Percentiles rank a stretch among this genome's conserved stretches.
phyloP scores from a whole-genome alignment of 106 monocot species.

The Phalaenopsis aphrodite region DNA sequence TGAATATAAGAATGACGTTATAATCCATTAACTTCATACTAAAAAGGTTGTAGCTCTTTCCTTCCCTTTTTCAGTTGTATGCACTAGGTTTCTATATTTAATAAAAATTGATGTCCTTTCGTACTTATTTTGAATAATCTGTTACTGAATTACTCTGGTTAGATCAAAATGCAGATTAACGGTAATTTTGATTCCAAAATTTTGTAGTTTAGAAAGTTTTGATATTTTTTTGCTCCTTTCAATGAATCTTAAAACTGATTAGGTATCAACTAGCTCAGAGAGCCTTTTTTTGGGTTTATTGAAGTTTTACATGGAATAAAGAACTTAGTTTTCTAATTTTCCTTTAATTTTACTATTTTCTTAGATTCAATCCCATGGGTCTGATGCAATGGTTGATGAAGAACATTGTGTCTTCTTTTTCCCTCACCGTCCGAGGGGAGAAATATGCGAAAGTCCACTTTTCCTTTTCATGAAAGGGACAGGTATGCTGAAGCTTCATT shows the following conservation, averaged over 20 bases:
- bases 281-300: neutral
- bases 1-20: too few relatives aligned
- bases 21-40: too few relatives aligned
- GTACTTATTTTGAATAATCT: too few relatives aligned
- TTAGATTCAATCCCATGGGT: constrained; percentile 94
- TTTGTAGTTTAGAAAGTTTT: too few relatives aligned
- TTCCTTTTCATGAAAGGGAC: constrained; percentile 99
- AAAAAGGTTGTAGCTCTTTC: too few relatives aligned
- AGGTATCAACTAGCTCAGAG: neutral
- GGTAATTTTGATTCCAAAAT: too few relatives aligned
- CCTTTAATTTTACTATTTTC: neutral
- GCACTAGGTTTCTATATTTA: too few relatives aligned
- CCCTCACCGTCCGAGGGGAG: constrained; percentile 72
- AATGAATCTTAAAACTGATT: neutral
- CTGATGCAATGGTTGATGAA: constrained; percentile 98
- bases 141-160: too few relatives aligned
- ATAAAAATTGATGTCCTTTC: too few relatives aligned
- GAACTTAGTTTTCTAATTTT: neutral
- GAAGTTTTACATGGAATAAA: neutral
- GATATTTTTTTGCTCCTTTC: neutral
- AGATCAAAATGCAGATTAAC: too few relatives aligned
- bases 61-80: too few relatives aligned
- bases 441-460: constrained; percentile 62
- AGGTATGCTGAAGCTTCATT: constrained; percentile 32
- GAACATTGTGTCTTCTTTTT: constrained; percentile 89